Conservation (phyloP, 257 asterid genomes). For the Echium plantagineum region DNA sequence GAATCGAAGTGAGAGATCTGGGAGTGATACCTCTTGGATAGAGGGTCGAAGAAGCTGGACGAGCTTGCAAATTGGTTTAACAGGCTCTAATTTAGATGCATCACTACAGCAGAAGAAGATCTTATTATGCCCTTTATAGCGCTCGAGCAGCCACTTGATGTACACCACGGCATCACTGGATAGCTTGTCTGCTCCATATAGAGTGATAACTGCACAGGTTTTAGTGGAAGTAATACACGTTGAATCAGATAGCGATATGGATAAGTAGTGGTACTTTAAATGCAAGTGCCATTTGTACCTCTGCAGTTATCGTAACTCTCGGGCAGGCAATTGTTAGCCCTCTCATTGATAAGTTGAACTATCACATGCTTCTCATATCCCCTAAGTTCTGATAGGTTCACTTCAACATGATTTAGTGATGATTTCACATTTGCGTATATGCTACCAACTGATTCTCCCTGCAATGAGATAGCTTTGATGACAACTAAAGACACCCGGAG, state of each 20-base stretch:
- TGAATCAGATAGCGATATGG: slow-evolving; percentile 13
- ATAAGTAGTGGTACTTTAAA: slow-evolving; percentile 1
- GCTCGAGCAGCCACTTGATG: slow-evolving; percentile 69
- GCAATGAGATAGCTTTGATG: too few relatives aligned
- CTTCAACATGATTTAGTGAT: slow-evolving; percentile 55
- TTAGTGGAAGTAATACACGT: slow-evolving; percentile 2
- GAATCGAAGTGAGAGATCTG: neutral
- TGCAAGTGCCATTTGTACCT: slow-evolving; percentile 33
- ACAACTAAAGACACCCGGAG: too few relatives aligned
- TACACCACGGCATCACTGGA: slow-evolving; percentile 56
- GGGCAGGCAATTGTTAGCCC: slow-evolving; percentile 12
- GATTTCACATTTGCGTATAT: slow-evolving; percentile 45
- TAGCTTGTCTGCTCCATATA: slow-evolving; percentile 62
- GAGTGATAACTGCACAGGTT: slow-evolving; percentile 50
- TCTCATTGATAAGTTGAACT: slow-evolving; percentile 60
- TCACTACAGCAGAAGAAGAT: slow-evolving; percentile 77
- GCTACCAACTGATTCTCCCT: slow-evolving; percentile 81
- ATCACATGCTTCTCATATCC: slow-evolving; percentile 77
- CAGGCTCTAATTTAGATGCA: slow-evolving; percentile 49
- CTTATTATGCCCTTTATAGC: slow-evolving; percentile 50
- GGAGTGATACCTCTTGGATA: slow-evolving; percentile 41
- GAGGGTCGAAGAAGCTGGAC: slow-evolving; percentile 76
- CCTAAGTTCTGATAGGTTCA: slow-evolving; percentile 60
- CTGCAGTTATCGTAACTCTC: slow-evolving; percentile 28
- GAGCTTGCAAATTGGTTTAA: slow-evolving; percentile 46